Evolutionary conservation across 768 basidiomycete species (phyloP).

Genomic region (Panaeolus papilionaceus): DNA sequence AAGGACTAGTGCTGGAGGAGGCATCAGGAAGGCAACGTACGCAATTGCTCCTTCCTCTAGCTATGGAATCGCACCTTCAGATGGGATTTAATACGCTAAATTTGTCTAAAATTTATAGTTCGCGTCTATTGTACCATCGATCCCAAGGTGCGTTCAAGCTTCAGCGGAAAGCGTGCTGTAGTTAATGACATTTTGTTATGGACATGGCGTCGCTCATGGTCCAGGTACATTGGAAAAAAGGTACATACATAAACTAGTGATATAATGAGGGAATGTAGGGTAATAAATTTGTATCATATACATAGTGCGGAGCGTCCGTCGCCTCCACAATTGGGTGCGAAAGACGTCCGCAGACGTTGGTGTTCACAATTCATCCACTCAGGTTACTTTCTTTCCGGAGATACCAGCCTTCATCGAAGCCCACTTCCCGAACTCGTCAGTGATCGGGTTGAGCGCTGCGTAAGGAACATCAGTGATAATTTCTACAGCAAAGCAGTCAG

Average conservation of each 20-base stretch:
- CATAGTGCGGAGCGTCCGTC: no score
- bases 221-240: not conserved
- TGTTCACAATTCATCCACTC: not conserved
- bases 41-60: not conserved
- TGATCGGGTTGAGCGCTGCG: constrained; percentile 34
- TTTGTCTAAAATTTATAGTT: no score
- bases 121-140: no score
- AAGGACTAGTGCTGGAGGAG: not conserved
- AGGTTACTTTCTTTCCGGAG: constrained; percentile 32
- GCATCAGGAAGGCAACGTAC: not conserved
- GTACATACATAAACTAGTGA: no score
- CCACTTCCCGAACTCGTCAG: constrained; percentile 31
- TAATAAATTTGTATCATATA: no score
- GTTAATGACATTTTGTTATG: not conserved
- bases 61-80: not conserved
- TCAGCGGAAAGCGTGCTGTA: not conserved
- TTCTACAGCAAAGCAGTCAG: no score
- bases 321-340: no score
- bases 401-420: constrained; percentile 28
- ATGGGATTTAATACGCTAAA: no score
- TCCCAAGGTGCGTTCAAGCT: not conserved
- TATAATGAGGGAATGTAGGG: no score
- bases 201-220: not conserved
- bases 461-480: not conserved
- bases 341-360: no score